Evolutionary conservation across 257 asterid species (phyloP).

Genomic region (Lycium ferocissimum): DNA sequence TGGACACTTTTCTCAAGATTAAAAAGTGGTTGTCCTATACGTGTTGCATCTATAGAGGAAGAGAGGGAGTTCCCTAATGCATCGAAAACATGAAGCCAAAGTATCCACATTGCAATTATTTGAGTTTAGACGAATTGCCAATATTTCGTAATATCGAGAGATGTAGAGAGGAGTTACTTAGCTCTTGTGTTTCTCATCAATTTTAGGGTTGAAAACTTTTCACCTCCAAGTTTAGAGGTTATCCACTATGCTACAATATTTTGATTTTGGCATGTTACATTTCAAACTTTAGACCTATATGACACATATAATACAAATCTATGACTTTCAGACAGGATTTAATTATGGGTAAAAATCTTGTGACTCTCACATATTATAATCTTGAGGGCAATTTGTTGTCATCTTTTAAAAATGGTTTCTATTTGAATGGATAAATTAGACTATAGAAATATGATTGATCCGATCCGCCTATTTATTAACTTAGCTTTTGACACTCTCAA

Average conservation of each 20-base stretch:
- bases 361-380: no score
- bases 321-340: no score
- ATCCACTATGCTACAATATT: background rate
- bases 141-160: background rate
- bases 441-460: no score
- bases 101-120: background rate
- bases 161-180: background rate
- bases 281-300: no score
- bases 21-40: slow-evolving; percentile 33
- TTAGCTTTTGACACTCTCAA: no score
- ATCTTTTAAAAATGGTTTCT: no score
- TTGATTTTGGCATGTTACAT: background rate
- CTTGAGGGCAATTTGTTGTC: no score
- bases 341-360: no score
- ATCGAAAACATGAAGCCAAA: background rate
- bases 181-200: background rate
- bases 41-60: slow-evolving; percentile 20
- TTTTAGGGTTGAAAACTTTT: background rate
- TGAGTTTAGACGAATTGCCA: background rate
- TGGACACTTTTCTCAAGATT: slow-evolving; percentile 31
- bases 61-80: background rate
- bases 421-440: no score
- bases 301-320: background rate
- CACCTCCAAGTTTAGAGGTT: background rate
- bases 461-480: no score